phyloP scores from a whole-genome alignment of 2,329 filamentous ascomycete species.

The Phyllosticta capitalensis region DNA sequence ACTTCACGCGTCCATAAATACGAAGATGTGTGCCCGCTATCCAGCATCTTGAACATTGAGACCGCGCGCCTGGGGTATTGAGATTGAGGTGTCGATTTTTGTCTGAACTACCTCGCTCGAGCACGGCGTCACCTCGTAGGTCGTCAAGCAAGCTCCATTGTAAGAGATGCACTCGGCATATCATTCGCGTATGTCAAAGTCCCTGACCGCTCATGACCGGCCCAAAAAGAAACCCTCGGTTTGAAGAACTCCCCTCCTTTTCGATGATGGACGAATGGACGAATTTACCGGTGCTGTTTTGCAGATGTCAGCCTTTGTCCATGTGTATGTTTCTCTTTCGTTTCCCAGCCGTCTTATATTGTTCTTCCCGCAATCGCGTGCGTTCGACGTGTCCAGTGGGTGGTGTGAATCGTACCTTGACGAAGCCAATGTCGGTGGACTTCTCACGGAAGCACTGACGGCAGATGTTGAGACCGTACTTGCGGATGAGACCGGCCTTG shows the following conservation, averaged over 20 bases:
- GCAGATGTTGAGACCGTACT: slow-evolving; percentile 90
- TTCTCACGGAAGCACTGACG: slow-evolving; percentile 65
- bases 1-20: too few species aligned
- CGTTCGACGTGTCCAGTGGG: background rate
- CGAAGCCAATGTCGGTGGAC: slow-evolving; percentile 57
- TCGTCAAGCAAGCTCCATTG: slow-evolving; percentile 7
- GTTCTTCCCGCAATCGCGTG: background rate
- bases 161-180: slow-evolving; percentile 5
- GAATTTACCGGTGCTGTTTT: slow-evolving; percentile 10
- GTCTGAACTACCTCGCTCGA: background rate
- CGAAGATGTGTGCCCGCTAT: too few species aligned
- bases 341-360: background rate
- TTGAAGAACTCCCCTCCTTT: slow-evolving; percentile 3
- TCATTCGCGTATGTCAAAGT: slow-evolving; percentile 10
- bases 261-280: background rate
- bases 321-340: background rate
- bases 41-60: too few species aligned
- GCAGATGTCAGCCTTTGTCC: background rate
- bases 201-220: slow-evolving; percentile 10
- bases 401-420: slow-evolving; percentile 45
- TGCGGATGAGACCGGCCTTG: slow-evolving; percentile 98
- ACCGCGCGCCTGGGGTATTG: background rate
- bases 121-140: slow-evolving; percentile 1
- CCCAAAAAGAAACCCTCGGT: slow-evolving; percentile 8
- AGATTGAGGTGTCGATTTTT: background rate